Evolutionary conservation across 129 eudicot genomes (phyloP).

Genomic region (Pseudognaphalium luteoalbum): DNA sequence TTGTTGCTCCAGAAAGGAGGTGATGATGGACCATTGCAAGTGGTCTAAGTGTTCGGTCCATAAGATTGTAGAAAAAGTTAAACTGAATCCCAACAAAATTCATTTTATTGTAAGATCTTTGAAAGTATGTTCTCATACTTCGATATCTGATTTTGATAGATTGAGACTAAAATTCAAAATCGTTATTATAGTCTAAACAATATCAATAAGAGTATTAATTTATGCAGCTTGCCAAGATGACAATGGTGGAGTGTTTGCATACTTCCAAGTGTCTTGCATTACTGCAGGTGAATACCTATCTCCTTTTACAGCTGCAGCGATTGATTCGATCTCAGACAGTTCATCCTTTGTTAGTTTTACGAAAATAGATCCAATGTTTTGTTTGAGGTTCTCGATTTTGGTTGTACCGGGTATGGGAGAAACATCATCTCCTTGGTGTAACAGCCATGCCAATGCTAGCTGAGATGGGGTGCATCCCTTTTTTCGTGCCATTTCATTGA

Average conservation of each 20-base stretch:
- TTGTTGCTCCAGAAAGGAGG: too few relatives aligned
- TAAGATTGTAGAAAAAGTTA: too few relatives aligned
- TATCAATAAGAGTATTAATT: not conserved
- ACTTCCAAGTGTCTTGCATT: slow-evolving; percentile 30
- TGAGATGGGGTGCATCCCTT: slow-evolving; percentile 56
- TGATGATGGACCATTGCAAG: too few relatives aligned
- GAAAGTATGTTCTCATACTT: too few relatives aligned
- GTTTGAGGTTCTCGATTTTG: slow-evolving; percentile 42
- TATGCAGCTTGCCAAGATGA: slow-evolving; percentile 41
- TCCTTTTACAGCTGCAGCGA: slow-evolving; percentile 48
- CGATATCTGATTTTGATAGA: too few relatives aligned
- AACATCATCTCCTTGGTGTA: slow-evolving; percentile 59
- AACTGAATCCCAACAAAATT: too few relatives aligned
- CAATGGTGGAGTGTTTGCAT: slow-evolving; percentile 54
- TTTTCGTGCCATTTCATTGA: slow-evolving; percentile 45
- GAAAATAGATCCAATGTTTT: slow-evolving; percentile 45
- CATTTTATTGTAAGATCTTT: too few relatives aligned
- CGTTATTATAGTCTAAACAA: not conserved
- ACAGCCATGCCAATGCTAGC: slow-evolving; percentile 65
- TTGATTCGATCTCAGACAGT: slow-evolving; percentile 44
- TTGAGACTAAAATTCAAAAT: not conserved
- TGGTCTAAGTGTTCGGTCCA: too few relatives aligned
- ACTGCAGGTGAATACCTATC: slow-evolving; percentile 36
- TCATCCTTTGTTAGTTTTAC: slow-evolving; percentile 45
- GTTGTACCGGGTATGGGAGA: slow-evolving; percentile 64